phyloP scores from a whole-genome alignment of 2,329 filamentous ascomycete species.

The Botrytis deweyae region DNA sequence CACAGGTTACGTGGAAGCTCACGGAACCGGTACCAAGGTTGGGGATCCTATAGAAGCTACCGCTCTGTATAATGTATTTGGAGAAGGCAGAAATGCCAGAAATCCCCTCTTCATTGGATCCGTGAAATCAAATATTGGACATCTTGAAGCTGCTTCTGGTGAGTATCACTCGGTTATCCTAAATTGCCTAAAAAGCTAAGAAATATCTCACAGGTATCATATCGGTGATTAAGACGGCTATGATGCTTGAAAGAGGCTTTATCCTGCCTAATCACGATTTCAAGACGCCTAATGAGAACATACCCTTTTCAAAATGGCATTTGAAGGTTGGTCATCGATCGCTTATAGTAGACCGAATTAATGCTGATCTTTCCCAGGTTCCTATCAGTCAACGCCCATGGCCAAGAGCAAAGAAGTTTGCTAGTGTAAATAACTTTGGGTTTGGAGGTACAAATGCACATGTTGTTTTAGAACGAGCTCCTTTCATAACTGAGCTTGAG shows the following conservation, averaged over 20 bases:
- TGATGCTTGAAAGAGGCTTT: slow-evolving; percentile 38
- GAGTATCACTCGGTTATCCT: not conserved
- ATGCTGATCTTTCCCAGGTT: slow-evolving; percentile 30
- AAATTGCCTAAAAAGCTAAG: slow-evolving; percentile 3
- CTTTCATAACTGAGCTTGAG: slow-evolving; percentile 34
- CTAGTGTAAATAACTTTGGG: slow-evolving; percentile 42
- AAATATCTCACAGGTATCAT: slow-evolving; percentile 40
- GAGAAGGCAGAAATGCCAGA: slow-evolving; percentile 30
- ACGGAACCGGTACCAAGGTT: slow-evolving; percentile 28
- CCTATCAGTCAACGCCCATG: slow-evolving; percentile 36
- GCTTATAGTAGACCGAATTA: not conserved
- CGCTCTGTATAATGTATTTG: slow-evolving; percentile 34
- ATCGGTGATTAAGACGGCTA: slow-evolving; percentile 46
- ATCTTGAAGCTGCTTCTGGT: slow-evolving; percentile 42
- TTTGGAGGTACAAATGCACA: slow-evolving; percentile 29
- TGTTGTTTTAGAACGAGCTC: slow-evolving; percentile 31
- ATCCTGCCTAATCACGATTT: slow-evolving; percentile 30
- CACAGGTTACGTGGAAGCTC: slow-evolving; percentile 27
- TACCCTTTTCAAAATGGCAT: slow-evolving; percentile 42
- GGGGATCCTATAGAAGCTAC: slow-evolving; percentile 26
- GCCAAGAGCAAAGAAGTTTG: slow-evolving; percentile 45
- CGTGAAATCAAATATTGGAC: slow-evolving; percentile 45
- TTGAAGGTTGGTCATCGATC: slow-evolving; percentile 37
- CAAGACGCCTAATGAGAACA: slow-evolving; percentile 43
- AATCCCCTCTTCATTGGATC: slow-evolving; percentile 24